Evolutionary conservation across 1,284 basidiomycete species (phyloP).

Genomic region (Quambalaria eucalypti): DNA sequence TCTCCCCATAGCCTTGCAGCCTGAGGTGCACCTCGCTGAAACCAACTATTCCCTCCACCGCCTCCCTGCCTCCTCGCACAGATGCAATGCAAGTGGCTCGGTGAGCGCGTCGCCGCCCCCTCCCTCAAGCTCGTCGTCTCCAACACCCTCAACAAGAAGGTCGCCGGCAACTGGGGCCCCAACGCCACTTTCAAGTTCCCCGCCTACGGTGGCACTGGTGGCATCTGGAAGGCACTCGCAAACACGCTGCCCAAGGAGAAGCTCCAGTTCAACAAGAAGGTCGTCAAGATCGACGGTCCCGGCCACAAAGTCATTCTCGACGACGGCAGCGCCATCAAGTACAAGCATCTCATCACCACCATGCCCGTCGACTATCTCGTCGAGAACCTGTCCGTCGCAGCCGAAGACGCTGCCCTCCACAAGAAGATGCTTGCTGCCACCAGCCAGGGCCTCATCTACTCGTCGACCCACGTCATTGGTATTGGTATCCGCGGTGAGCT

Average conservation of each 20-base stretch:
- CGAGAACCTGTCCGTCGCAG: conserved; percentile 42
- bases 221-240: conserved; percentile 54
- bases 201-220: conserved; percentile 52
- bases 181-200: conserved; percentile 55
- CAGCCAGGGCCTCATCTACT: conserved; percentile 50
- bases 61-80: too few relatives aligned
- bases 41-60: too few relatives aligned
- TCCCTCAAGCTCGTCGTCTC: conserved; percentile 51
- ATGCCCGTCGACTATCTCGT: conserved; percentile 51
- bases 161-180: conserved; percentile 54
- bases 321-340: conserved; percentile 50
- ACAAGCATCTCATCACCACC: conserved; percentile 51
- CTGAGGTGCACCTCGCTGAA: too few relatives aligned
- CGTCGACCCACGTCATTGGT: conserved; percentile 53
- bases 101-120: conserved; percentile 54
- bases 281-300: conserved; percentile 48
- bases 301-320: conserved; percentile 49
- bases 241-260: conserved; percentile 49
- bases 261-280: conserved; percentile 48
- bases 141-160: conserved; percentile 53
- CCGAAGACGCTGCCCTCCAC: conserved; percentile 46
- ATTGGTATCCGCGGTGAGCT: conserved; percentile 52
- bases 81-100: conserved; percentile 57
- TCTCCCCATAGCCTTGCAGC: too few relatives aligned
- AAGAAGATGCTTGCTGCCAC: conserved; percentile 47